Evolutionary conservation across 2,329 filamentous ascomycete species (phyloP), one percentile per base, ranked within the genome.

Genomic region (Xylariaceae sp.): DNA sequence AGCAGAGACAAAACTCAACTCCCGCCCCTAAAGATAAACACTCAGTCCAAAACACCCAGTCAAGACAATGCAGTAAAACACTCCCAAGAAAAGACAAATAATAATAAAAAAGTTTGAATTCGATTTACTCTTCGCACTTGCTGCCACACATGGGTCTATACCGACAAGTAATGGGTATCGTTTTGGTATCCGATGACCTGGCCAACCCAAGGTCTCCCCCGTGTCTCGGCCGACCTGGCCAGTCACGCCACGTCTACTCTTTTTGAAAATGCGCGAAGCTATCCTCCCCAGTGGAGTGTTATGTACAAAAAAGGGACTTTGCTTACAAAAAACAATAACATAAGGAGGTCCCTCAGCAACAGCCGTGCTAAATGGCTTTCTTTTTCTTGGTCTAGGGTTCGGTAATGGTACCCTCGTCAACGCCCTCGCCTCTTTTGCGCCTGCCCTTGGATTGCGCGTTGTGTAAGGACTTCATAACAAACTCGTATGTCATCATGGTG

Each of bases 401-500:
- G 54, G 60, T 65, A 13, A 47, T 69, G 29, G 61, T 63, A 45
- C 59, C 67, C 16, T 58, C 63, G 40, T 61, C 57, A 8, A 44
- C 45, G 30, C 10, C 54, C 36, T 49, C 49, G 18, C 50, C 42
- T 40, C n/a, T 58, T 59, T 71, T 74, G 32, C 65, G 65, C 47
- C 63, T 67, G 46, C 74, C 76, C 13, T 74, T 70, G 2, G 64
- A 58, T 61, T 74, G 74, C 26, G 70, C 67, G 52, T 71, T 67
- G 56, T 78, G 79, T 18, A 84, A 69, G 51, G 73, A 68, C 49
- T 76, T 73, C 81, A 84, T 84, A 47, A 79, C 74, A 63, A 87
- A 94, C 73, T 99, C 94, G 68, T 96, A 99, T 12, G 92, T 97
- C 68, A 97, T 79, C 87, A 99, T 95, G 2, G 94, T 99, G 22